A percentile compares a stretch with the other conserved stretches of the same genome.
Evolutionary conservation across 2,329 filamentous ascomycete species (phyloP).

Genomic region (Hysterium pulicare): DNA sequence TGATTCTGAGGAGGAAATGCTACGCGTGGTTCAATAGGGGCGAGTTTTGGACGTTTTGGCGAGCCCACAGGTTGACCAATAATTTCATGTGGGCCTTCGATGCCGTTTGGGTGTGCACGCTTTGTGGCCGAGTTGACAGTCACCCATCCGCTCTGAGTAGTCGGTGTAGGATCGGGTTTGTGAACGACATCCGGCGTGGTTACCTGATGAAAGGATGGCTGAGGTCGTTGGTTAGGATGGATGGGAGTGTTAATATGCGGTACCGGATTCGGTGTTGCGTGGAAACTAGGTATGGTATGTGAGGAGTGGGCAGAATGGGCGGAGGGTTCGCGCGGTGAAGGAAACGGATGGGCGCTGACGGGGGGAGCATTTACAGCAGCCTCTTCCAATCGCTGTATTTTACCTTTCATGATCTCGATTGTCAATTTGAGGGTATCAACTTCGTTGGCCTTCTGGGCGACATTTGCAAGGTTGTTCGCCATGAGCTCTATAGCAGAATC

Average conservation of each 20-base stretch:
- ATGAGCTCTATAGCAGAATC: slow-evolving; percentile 45
- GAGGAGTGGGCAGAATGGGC: slow-evolving; percentile 13
- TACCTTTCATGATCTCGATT: slow-evolving; percentile 48
- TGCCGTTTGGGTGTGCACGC: slow-evolving; percentile 34
- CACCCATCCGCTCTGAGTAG: slow-evolving; percentile 40
- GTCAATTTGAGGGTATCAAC: slow-evolving; percentile 47
- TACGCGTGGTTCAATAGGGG: slow-evolving; percentile 35
- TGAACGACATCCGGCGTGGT: no score
- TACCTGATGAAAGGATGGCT: slow-evolving; percentile 16
- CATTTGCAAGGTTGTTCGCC: slow-evolving; percentile 37
- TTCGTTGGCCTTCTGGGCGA: slow-evolving; percentile 45
- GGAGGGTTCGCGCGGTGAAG: slow-evolving; percentile 10
- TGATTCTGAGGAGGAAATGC: slow-evolving; percentile 18
- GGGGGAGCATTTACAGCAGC: slow-evolving; percentile 1
- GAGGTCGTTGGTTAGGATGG: slow-evolving; percentile 12
- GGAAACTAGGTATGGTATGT: slow-evolving; percentile 13
- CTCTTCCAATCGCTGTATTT: slow-evolving; percentile 40
- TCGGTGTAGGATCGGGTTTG: no score
- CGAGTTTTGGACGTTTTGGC: slow-evolving; percentile 46
- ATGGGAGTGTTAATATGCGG: slow-evolving; percentile 16
- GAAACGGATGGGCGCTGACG: slow-evolving; percentile 1
- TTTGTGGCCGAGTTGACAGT: slow-evolving; percentile 43
- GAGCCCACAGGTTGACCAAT: slow-evolving; percentile 33
- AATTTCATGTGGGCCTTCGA: slow-evolving; percentile 27
- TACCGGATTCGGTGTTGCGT: slow-evolving; percentile 9